These are phyloP conservation scores for Erodium moschatum DNA, from an alignment of 441 rosid genomes.

Conservation along the genomic window DNA sequence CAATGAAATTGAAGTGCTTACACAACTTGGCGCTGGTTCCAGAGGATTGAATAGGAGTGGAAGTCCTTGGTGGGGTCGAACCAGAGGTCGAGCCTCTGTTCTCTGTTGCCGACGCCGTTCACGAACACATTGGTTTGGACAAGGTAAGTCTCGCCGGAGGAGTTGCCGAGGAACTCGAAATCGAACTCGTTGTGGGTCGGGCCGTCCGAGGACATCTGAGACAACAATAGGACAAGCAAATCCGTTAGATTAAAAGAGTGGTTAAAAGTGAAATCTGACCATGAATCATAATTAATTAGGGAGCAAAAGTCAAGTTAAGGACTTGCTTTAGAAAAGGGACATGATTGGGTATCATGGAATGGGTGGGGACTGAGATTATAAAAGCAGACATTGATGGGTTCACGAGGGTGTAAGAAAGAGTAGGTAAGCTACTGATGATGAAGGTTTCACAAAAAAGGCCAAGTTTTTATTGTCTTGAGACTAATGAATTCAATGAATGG, in stretches of 20 bases:
- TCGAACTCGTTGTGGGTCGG: slow-evolving; percentile 86
- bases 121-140: slow-evolving; percentile 83
- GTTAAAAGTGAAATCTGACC: background rate
- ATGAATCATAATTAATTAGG: background rate
- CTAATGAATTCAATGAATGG: slow-evolving; percentile 6
- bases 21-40: slow-evolving; percentile 83
- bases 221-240: background rate
- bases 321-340: background rate
- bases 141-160: slow-evolving; percentile 76
- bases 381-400: slow-evolving; percentile 16
- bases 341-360: background rate
- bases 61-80: slow-evolving; percentile 88
- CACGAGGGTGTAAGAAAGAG: slow-evolving; percentile 15
- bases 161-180: slow-evolving; percentile 87
- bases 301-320: background rate
- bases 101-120: slow-evolving; percentile 87
- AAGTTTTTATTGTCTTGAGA: slow-evolving; percentile 6
- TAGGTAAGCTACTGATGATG: background rate
- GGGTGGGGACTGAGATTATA: slow-evolving; percentile 14
- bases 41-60: slow-evolving; percentile 72
- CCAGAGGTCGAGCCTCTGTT: slow-evolving; percentile 84
- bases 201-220: slow-evolving; percentile 93
- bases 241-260: background rate
- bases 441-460: slow-evolving; percentile 10
- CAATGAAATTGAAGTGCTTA: slow-evolving; percentile 36